These are phyloP conservation scores for Fusarium sp. DNA, from an alignment of 2,329 filamentous ascomycete species.

Conservation along the genomic window DNA sequence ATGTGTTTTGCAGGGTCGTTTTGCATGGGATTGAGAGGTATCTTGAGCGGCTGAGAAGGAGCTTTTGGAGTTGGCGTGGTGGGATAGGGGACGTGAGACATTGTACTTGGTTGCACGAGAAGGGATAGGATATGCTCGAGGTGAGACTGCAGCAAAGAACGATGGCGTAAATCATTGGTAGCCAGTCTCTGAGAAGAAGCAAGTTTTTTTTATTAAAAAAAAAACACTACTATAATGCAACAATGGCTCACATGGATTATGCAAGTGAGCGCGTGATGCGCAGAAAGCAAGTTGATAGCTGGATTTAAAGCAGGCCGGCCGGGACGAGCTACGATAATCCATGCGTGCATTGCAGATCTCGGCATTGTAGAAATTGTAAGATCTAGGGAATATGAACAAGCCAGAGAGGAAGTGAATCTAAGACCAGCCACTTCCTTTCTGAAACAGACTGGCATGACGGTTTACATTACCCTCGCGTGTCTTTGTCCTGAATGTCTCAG, in stretches of 20 bases:
- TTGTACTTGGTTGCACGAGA: conserved; percentile 2
- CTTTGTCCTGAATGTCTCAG: conserved; percentile 34
- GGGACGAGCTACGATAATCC: conserved; percentile 18
- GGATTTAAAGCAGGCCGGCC: conserved; percentile 15
- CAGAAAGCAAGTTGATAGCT: conserved; percentile 14
- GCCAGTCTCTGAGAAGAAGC: neutral
- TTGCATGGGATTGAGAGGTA: neutral
- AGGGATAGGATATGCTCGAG: neutral
- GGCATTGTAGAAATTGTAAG: conserved; percentile 18
- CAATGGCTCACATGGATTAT: conserved; percentile 20
- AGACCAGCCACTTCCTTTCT: neutral
- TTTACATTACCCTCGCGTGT: conserved; percentile 16
- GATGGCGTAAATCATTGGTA: conserved; percentile 2
- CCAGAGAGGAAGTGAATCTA: neutral
- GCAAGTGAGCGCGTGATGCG: conserved; percentile 26
- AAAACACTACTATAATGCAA: conserved; percentile 21
- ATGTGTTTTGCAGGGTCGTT: conserved; percentile 12
- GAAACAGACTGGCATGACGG: conserved; percentile 26
- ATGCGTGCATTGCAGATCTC: conserved; percentile 29
- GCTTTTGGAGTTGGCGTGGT: neutral
- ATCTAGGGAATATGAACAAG: conserved; percentile 10
- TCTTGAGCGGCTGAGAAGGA: conserved; percentile 16
- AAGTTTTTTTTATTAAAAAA: conserved; percentile 4
- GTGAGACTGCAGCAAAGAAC: neutral
- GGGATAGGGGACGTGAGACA: conserved; percentile 25